These are phyloP conservation scores for Dysphania ambrosioides DNA, from an alignment of 148 eudicot genomes.

Conservation along the genomic window DNA sequence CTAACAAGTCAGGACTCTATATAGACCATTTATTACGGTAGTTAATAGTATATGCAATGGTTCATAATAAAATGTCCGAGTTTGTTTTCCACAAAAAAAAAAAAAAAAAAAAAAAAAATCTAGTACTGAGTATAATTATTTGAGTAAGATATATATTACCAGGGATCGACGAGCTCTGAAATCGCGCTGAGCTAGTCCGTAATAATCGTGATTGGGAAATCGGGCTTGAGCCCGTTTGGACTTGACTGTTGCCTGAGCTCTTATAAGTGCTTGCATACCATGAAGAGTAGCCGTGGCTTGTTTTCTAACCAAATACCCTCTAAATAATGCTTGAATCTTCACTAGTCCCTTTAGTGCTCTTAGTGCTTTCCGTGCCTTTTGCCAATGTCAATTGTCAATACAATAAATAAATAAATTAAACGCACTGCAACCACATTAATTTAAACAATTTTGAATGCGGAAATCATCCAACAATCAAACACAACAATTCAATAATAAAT, in stretches of 20 bases:
- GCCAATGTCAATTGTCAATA: background rate
- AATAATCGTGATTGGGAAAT: slow-evolving; percentile 8
- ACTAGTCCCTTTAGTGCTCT: slow-evolving; percentile 76
- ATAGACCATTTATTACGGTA: background rate
- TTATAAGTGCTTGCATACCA: slow-evolving; percentile 71
- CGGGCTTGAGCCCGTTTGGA: slow-evolving; percentile 42
- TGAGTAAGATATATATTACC: slow-evolving; percentile 26
- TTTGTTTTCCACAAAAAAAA: background rate
- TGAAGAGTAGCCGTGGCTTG: slow-evolving; percentile 76
- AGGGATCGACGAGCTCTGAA: slow-evolving; percentile 36
- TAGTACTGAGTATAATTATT: too few relatives aligned
- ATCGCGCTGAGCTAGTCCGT: slow-evolving; percentile 12
- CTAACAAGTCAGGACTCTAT: background rate
- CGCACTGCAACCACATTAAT: background rate
- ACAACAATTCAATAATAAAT: too few relatives aligned
- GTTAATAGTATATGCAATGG: too few relatives aligned
- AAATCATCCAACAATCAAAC: background rate
- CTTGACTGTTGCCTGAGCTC: slow-evolving; percentile 67
- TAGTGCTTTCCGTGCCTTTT: slow-evolving; percentile 69
- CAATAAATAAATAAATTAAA: background rate
- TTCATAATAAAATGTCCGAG: background rate
- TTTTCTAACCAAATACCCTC: slow-evolving; percentile 75
- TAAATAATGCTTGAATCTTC: slow-evolving; percentile 73
- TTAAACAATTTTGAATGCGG: background rate
- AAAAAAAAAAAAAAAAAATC: background rate